Percentiles rank a stretch among this genome's conserved stretches.
Evolutionary conservation across 139 green algal genomes (phyloP).

Genomic region (Chlorella sp.): DNA sequence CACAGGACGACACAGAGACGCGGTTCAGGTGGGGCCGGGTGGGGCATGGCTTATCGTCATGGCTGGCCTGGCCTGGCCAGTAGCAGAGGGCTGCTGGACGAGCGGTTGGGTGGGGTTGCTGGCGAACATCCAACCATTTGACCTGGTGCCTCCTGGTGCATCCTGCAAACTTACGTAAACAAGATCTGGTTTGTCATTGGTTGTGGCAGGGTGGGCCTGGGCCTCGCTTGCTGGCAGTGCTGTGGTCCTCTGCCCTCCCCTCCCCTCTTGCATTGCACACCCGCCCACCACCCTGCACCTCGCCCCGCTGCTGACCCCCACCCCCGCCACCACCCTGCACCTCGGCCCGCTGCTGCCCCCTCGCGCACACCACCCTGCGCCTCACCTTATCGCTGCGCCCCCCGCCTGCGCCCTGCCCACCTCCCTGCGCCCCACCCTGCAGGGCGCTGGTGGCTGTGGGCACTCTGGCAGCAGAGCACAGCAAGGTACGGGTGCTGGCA

Average conservation of each 20-base stretch:
- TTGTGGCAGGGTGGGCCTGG: too few species aligned
- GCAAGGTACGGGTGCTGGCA: conserved; percentile 32
- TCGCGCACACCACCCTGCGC: not conserved
- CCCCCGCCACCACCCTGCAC: not conserved
- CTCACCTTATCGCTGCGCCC: not conserved
- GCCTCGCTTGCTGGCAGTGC: too few species aligned
- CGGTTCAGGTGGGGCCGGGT: conserved; percentile 38
- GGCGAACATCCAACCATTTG: not conserved
- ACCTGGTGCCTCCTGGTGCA: not conserved
- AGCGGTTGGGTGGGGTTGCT: not conserved
- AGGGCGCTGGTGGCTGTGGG: conserved; percentile 59
- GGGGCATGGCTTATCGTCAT: not conserved
- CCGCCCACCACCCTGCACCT: too few species aligned
- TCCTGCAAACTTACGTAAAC: too few species aligned
- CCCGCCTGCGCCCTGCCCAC: not conserved
- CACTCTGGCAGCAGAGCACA: conserved; percentile 51
- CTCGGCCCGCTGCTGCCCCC: not conserved
- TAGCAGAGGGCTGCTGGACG: not conserved
- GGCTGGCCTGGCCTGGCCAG: not conserved
- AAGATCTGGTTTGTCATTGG: too few species aligned
- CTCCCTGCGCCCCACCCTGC: conserved; percentile 6
- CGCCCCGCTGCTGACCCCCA: too few species aligned
- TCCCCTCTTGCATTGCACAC: too few species aligned
- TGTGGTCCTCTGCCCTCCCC: too few species aligned
- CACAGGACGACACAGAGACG: conserved; percentile 44